Evolutionary conservation across 768 basidiomycete species (phyloP), one percentile per base, ranked within the genome.

Genomic region (Suillus occidentalis): DNA sequence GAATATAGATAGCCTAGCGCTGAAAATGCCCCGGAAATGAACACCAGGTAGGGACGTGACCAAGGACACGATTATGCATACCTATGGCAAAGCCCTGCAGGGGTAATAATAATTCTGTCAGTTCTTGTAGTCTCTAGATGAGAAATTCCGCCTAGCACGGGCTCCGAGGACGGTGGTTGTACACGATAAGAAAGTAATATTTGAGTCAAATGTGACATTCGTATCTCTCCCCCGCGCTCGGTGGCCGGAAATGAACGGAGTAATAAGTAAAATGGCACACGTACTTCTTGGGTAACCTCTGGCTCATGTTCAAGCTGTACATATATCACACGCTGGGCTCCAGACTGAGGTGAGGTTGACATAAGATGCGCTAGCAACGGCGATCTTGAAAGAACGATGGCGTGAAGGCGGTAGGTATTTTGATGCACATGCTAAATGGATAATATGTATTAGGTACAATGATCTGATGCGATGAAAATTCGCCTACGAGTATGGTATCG

Each of bases 361-460:
- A 97, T 92, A 69, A 94, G 82, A 75, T 94, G 92, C 47, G 90
- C 91, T 72, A 96, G 85, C 78, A 87, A 92, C 43, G 95, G 94
- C 39, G 94, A 95, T 61, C 90, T 89, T 66, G 93, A 92, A 67
- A 96, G 82, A 68, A 95, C 89, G 76, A 96, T 90, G 67, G 89
- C 87, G 79, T 95, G 91, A 42, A 94, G 85, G 62, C 87, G 86
- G 76, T 92, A 94, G 66, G 83, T 80, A 76, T 85, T 85, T 82
- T 89, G 86, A 72, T 88, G 85, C 63, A 90, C 87, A 79, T 90
- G 90, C 89, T 92, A 72, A 60, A 68, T 52, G 64, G 65, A 63
- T 63, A 70, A 63, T 58, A 63, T 22, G 64, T 61, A 40, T 61
- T 18, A 55, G 58, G 60, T 60, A 66, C 58, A 59, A 57, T 39